phyloP scores from a whole-genome alignment of 2,329 filamentous ascomycete genomes.

The Epichloe baconii region DNA sequence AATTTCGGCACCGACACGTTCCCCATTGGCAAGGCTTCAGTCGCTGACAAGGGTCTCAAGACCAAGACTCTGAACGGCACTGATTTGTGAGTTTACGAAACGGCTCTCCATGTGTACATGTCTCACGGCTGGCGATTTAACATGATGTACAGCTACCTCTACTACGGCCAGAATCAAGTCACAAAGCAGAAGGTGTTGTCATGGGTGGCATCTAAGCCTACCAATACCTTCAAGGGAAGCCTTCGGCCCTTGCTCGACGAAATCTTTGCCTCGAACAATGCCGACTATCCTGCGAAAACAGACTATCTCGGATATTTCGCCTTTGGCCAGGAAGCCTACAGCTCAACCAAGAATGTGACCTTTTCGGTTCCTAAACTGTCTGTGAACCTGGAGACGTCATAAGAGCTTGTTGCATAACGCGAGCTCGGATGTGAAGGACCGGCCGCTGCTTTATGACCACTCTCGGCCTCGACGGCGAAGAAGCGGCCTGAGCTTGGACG shows the following conservation, averaged over 20 bases:
- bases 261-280: constrained; percentile 20
- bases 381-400: constrained; percentile 3
- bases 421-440: neutral
- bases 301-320: constrained; percentile 39
- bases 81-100: constrained; percentile 24
- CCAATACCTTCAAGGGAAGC: constrained; percentile 32
- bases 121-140: neutral
- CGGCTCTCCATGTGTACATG: neutral
- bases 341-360: constrained; percentile 29
- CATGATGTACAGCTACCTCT: constrained; percentile 23
- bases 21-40: constrained; percentile 27
- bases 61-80: constrained; percentile 27
- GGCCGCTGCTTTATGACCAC: neutral
- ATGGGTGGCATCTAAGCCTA: constrained; percentile 27
- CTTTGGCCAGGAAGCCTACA: constrained; percentile 39
- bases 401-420: neutral
- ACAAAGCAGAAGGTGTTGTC: constrained; percentile 33
- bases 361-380: constrained; percentile 18
- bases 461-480: neutral
- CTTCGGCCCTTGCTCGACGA: constrained; percentile 30
- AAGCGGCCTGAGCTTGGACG: neutral
- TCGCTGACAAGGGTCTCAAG: constrained; percentile 13
- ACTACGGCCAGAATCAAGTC: constrained; percentile 25
- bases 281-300: constrained; percentile 22
- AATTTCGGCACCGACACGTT: constrained; percentile 31